phyloP scores from a whole-genome alignment of 306 rosid genomes.

The Mucuna pruriens region DNA sequence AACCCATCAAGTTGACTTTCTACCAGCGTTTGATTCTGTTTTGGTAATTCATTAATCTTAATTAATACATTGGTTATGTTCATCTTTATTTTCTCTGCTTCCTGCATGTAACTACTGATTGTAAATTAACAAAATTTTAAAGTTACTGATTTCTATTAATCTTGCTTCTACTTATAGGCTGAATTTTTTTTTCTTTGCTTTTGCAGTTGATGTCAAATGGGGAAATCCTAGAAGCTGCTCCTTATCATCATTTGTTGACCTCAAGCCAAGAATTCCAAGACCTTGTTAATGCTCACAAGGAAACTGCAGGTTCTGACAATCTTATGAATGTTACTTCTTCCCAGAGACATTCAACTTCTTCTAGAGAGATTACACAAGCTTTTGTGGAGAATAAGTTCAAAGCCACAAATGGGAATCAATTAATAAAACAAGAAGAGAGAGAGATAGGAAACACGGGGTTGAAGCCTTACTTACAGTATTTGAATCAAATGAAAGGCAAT shows the following conservation, averaged over 20 bases:
- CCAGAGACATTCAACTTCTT: background rate
- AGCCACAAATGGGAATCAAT: slow-evolving; percentile 36
- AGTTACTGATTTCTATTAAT: too few species aligned
- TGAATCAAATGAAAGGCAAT: slow-evolving; percentile 50
- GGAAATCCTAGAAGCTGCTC: slow-evolving; percentile 42
- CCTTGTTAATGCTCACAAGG: slow-evolving; percentile 57
- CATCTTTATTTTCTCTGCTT: background rate
- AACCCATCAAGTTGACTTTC: slow-evolving; percentile 64
- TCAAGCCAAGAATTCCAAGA: slow-evolving; percentile 54
- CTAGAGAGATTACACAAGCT: slow-evolving; percentile 31
- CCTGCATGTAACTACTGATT: background rate
- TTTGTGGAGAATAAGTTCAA: background rate
- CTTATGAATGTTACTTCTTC: background rate
- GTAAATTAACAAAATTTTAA: background rate
- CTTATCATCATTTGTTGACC: slow-evolving; percentile 44
- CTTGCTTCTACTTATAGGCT: background rate
- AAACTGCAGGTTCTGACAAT: slow-evolving; percentile 39
- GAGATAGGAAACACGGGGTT: slow-evolving; percentile 56
- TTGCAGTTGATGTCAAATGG: slow-evolving; percentile 59
- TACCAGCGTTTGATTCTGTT: slow-evolving; percentile 50
- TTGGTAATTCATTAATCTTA: slow-evolving; percentile 40
- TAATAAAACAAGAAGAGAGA: slow-evolving; percentile 57
- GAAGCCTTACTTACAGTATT: slow-evolving; percentile 53
- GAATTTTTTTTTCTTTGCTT: background rate
- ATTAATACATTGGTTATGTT: background rate